Evolutionary conservation across 495 filamentous ascomycete species (phyloP).

Genomic region (Bombardia bombarda): DNA sequence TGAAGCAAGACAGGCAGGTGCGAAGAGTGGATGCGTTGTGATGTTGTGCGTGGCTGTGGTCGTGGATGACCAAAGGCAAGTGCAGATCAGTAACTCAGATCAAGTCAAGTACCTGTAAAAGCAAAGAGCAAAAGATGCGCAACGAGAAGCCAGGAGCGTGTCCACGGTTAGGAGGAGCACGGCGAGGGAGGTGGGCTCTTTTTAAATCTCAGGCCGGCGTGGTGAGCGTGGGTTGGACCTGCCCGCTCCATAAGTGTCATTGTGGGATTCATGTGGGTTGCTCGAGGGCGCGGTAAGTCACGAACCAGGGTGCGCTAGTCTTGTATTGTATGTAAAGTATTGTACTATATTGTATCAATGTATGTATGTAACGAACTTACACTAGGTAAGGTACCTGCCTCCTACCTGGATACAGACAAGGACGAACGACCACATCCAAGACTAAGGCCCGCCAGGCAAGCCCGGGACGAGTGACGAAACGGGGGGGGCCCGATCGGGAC

Average conservation of each 20-base stretch:
- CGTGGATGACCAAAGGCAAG: too few relatives aligned
- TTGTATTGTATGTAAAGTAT: too few relatives aligned
- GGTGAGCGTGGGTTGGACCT: conserved; percentile 17
- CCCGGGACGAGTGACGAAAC: conserved; percentile 19
- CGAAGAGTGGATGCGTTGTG: too few relatives aligned
- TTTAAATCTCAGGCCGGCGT: too few relatives aligned
- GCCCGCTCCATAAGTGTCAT: conserved; percentile 5
- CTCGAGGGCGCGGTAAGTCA: conserved; percentile 1
- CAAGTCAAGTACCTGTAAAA: neutral
- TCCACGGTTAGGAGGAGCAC: conserved; percentile 16
- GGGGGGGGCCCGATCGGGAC: conserved; percentile 17
- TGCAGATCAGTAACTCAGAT: neutral
- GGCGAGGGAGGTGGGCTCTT: conserved; percentile 19
- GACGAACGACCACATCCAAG: conserved; percentile 7
- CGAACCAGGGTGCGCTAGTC: conserved; percentile 18
- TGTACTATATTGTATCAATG: too few relatives aligned
- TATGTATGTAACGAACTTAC: too few relatives aligned
- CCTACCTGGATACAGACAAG: too few relatives aligned
- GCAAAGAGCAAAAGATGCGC: neutral
- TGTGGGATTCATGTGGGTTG: conserved; percentile 12
- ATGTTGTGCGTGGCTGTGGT: too few relatives aligned
- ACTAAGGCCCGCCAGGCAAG: conserved; percentile 6
- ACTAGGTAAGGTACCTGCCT: too few relatives aligned
- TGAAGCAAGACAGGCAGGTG: too few relatives aligned
- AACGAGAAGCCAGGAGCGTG: conserved; percentile 12